Base-by-base conservation (phyloP, 352 stramenopile genomes). In the Ophiocytium majus region DNA sequence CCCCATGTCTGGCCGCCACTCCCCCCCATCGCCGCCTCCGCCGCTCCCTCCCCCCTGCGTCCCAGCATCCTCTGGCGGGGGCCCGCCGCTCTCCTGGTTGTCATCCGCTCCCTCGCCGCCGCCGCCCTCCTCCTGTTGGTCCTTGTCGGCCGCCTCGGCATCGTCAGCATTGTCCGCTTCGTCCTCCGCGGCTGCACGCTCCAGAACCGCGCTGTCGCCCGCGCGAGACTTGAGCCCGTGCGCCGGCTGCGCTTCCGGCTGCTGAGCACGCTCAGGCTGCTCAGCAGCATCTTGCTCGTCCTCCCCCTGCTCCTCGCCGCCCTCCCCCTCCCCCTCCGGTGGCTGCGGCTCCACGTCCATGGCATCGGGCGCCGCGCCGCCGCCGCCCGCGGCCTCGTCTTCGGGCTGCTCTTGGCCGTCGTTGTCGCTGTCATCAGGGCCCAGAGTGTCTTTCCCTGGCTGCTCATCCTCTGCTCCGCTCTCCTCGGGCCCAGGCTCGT, bases 321-420 rank as follows among this genome's bases (percentile, higher is more conserved):
- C 75, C 9, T 80, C 75, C 89, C 63, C 92, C 89, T 32, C 91
- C 88, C 64, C 93, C 91, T 0, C 93, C 90, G 9, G n/a, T 31
- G 86, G 89, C 32, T 93, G 89, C 14, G 43, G 43, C 14, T 57
- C 43, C 5, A 57, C 43, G 43, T 57, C 43, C 43, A 57, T 57
- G 43, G 43, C 43, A 14, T 57, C 43, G 43, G 43, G 43, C 43
- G 5, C 5, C 14, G 43, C 43, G 43, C 43, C 43, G 43, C 43
- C 43, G n/a, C n/a, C n/a, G n/a, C n/a, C n/a, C 5, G 94, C 92
- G 28, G 92, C 89, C 49, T 95, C 92, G 76, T 95, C 93, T 82
- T 94, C 91, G 43, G 94, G 82, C 23, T 93, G 91, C 5, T 93
- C 92, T 14, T 92, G 92, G 33, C 91, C 91, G 86, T 94, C 0